These are phyloP conservation scores for Mycosphaerelloides madeirae DNA, from an alignment of 2,329 filamentous ascomycete genomes.

Conservation along the genomic window DNA sequence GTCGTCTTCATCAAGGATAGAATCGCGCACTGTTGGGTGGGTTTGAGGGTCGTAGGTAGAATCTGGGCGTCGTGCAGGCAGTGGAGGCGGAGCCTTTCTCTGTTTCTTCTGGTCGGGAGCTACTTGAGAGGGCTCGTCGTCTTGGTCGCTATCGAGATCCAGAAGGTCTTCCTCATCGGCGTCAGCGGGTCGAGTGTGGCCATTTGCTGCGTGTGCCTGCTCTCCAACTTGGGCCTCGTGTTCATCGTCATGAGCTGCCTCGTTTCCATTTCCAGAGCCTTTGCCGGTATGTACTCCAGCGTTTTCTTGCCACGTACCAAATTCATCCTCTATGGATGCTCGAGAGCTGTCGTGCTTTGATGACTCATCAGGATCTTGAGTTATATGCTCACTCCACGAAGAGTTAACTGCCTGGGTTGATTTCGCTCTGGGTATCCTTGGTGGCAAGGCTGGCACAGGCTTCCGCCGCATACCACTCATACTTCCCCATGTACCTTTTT, in stretches of 20 bases:
- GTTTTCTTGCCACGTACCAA: conserved; percentile 20
- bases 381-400: neutral
- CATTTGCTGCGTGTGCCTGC: neutral
- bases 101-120: neutral
- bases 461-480: conserved; percentile 14
- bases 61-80: conserved; percentile 7
- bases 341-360: neutral
- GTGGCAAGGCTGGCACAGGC: conserved; percentile 11
- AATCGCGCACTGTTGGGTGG: no score
- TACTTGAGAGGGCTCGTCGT: neutral
- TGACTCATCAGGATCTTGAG: neutral
- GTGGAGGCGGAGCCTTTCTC: conserved; percentile 7
- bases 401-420: no score
- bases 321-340: conserved; percentile 12
- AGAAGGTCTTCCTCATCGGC: conserved; percentile 1
- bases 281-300: neutral
- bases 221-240: neutral
- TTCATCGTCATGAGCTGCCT: neutral
- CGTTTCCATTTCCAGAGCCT: neutral
- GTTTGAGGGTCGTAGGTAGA: neutral
- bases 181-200: neutral
- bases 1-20: no score
- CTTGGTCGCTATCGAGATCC: neutral
- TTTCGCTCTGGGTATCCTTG: neutral
- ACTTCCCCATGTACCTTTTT: conserved; percentile 18